Base-by-base conservation (phyloP, 2,329 filamentous ascomycete genomes). In the Incumbomyces lentus region DNA sequence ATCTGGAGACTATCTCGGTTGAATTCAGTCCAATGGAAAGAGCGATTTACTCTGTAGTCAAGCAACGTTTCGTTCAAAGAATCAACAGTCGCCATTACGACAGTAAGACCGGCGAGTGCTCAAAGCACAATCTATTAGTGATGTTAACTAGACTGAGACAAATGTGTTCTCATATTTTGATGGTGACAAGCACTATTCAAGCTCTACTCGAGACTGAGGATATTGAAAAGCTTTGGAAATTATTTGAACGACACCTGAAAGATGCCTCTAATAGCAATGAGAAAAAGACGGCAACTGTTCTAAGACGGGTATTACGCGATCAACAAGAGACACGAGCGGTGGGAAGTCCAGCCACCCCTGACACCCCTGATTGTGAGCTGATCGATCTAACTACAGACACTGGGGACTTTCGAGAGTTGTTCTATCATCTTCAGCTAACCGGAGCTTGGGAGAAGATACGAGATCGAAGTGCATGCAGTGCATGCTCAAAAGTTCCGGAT, bases 1-100 rank as follows among this genome's bases (percentile, higher is more conserved):
- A 61, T 6, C 64, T 74, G 43, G 4, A 44, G 14, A 68, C 68
- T 0, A 53, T 68, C 3, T 59, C 56, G 50, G 61, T 76, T 1
- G 54, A 72, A 0, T 77, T 80, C 58, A 76, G 73, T 12, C 49
- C 62, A 0, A 64, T 75, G 1, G 76, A 81, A 57, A 62, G 66
- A 1, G 62, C 64, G 2, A 66, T 81, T 29, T 80, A 80, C 50
- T 63, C 71, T 1, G 71, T 75, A 39, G 71, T 80, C 1, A 61
- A 62, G 3, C 49, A 58, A 7, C 62, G 68, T 12, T 72, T 72
- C 48, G 55, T 69, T 8, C 48, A 59, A 12, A 58, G 64, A 30
- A 68, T 75, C 58, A 70, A 71, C 44, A 49, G 46, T 17, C 58
- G 51, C 48, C 42, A 61, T 59, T 34, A 38, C 47, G 43, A 48